Conservation (phyloP, 257 asterid genomes). For the Striga asiatica region DNA sequence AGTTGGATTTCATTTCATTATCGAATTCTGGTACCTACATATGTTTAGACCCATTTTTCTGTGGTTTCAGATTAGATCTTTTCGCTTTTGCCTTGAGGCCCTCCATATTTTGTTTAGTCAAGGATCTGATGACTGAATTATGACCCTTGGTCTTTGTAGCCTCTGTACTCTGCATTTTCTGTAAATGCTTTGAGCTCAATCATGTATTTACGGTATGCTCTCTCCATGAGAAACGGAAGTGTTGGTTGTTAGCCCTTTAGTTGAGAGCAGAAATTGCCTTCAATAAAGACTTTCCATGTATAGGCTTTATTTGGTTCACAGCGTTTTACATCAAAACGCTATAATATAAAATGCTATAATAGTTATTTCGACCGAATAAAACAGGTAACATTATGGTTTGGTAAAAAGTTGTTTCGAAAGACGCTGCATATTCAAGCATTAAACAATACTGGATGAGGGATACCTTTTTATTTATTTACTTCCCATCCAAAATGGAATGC, state of each 20-base stretch:
- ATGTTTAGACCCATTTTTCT: not conserved
- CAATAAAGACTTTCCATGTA: no score
- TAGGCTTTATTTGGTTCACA: no score
- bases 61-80: not conserved
- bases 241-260: not conserved
- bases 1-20: not conserved
- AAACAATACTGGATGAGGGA: no score
- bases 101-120: not conserved
- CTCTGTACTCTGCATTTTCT: conserved; percentile 1
- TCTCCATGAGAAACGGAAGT: not conserved
- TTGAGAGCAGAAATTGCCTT: not conserved
- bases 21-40: conserved; percentile 7
- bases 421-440: no score
- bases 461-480: no score
- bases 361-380: no score
- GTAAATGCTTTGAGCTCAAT: conserved; percentile 14
- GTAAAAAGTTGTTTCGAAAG: no score
- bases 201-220: conserved; percentile 11
- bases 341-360: no score
- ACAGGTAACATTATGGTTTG: no score
- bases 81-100: not conserved
- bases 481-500: no score
- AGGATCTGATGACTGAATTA: not conserved
- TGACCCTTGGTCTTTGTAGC: no score
- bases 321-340: no score